Evolutionary conservation across 768 basidiomycete species (phyloP), one percentile per base, ranked within the genome.

Genomic region (Mycena maculata): DNA sequence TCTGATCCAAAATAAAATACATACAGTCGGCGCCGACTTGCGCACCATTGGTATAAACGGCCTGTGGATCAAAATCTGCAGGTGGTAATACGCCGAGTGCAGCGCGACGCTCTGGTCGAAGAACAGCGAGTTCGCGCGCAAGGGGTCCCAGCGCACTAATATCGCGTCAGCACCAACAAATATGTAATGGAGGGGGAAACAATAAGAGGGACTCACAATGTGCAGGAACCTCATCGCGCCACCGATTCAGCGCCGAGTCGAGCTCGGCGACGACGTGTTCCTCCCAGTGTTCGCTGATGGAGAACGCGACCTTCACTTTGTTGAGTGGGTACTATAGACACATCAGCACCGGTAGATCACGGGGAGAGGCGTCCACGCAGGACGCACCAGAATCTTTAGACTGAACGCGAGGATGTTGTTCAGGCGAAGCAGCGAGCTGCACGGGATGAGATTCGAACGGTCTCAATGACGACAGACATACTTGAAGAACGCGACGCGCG

Each of bases 31-130:
- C 18, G 74, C 73, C 5, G 80, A 84, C 63, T 88, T 88, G 49
- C 84, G 79, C 7, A 88, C 85, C 1, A 87, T 87, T 0, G 92
- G 91, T 58, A 95, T 90, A 75, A 92, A 94, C 9, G 91, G 92
- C 33, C 93, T 83, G 75, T 95, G 93, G 52, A 94, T 86, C 60
- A 89, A 81, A 65, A 94, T 94, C 74, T 91, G 88, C n/a, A 87
- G 76, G 62, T 82, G 74, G 56, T 83, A 84, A 64, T 83, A 84
- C 6, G 75, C 79, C 1, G 78, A 79, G 69, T 83, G 80, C 9
- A 93, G 81, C 9, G 79, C 78, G 0, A 88, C 89, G 2, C 88
- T 89, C 75, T 91, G 88, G 56, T 85, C 81, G 68, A 90, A 74
- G 69, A 85, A 84, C 6, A 82, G 64, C n/a, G 73, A 60, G 56